Conservation (phyloP, 371 early-diverging fungal species). For the Umbelopsis sp. region DNA sequence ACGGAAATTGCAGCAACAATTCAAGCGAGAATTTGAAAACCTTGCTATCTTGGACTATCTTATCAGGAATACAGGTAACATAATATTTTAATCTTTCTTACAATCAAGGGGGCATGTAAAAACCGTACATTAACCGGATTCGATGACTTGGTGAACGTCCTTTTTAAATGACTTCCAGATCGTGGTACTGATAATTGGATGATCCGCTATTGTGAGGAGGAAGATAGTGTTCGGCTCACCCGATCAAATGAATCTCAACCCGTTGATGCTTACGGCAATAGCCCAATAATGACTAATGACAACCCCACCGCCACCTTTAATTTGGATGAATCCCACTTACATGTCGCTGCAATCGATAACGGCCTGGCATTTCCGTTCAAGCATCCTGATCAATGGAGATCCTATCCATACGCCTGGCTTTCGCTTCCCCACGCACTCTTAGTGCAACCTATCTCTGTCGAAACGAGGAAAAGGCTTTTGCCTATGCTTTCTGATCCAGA, state of each 20-base stretch:
- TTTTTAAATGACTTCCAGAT: slow-evolving; percentile 42
- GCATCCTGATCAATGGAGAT: slow-evolving; percentile 89
- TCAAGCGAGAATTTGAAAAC: slow-evolving; percentile 82
- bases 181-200: slow-evolving; percentile 93
- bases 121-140: no score
- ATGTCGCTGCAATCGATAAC: slow-evolving; percentile 90
- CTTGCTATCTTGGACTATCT: slow-evolving; percentile 87
- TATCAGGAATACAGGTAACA: slow-evolving; percentile 85
- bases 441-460: slow-evolving; percentile 68
- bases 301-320: background rate
- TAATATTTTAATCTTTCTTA: no score
- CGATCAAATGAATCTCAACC: slow-evolving; percentile 29
- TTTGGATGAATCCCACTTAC: slow-evolving; percentile 46
- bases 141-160: background rate
- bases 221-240: slow-evolving; percentile 25
- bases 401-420: slow-evolving; percentile 91
- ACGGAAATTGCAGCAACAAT: slow-evolving; percentile 63
- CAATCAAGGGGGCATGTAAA: no score
- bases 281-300: slow-evolving; percentile 19
- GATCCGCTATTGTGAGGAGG: slow-evolving; percentile 67
- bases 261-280: slow-evolving; percentile 26
- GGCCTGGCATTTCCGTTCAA: slow-evolving; percentile 93
- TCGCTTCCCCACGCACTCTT: slow-evolving; percentile 66
- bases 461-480: slow-evolving; percentile 68
- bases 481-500: slow-evolving; percentile 67